Conservation (phyloP, 1,284 basidiomycete species). For the Trichosporon sp. region DNA sequence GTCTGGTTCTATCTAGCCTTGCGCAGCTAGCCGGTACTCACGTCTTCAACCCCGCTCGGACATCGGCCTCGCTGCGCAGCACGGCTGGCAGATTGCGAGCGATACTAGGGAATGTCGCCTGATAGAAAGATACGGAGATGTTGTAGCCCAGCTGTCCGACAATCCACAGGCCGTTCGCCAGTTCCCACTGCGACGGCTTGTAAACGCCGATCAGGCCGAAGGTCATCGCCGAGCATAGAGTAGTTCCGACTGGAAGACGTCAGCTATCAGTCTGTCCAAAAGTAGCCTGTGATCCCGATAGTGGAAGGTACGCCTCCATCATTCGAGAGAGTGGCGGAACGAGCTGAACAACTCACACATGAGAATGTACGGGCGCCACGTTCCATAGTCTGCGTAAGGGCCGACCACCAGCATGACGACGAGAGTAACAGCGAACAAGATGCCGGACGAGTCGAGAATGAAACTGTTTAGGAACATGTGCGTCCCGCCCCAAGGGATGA, state of each 20-base stretch:
- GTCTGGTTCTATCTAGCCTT: no score
- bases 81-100: constrained; percentile 18
- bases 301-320: no score
- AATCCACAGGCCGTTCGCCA: constrained; percentile 16
- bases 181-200: constrained; percentile 15
- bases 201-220: constrained; percentile 15
- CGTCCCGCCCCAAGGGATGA: constrained; percentile 8
- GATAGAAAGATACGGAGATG: constrained; percentile 16
- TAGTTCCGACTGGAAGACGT: neutral
- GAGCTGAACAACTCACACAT: constrained; percentile 9
- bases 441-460: constrained; percentile 21
- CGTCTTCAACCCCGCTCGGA: constrained; percentile 10
- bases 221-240: neutral
- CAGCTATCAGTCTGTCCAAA: no score
- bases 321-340: no score
- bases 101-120: constrained; percentile 16
- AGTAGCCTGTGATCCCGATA: no score
- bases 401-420: constrained; percentile 15
- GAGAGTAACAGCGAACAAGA: constrained; percentile 20
- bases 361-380: constrained; percentile 19
- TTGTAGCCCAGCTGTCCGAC: constrained; percentile 11
- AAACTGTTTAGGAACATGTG: constrained; percentile 13
- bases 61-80: constrained; percentile 17
- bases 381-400: constrained; percentile 21
- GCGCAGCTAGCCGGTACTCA: neutral